Conservation (phyloP, 192 early-diverging fungal genomes). For the Backusella tarrabulga region DNA sequence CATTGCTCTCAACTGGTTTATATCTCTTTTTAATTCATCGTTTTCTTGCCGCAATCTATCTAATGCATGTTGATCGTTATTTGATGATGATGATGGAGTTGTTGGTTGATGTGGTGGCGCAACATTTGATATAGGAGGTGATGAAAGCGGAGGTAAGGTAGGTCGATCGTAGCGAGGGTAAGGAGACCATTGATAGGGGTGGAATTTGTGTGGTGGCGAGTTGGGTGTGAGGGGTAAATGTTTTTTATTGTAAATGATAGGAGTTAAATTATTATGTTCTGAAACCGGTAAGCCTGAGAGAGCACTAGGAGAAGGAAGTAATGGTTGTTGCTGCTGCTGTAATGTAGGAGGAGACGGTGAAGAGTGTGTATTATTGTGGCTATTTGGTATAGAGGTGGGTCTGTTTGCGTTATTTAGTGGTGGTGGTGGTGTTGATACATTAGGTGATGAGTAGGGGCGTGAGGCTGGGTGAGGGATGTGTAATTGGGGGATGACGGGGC, state of each 20-base stretch:
- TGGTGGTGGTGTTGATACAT: conserved; percentile 8
- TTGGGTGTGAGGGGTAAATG: conserved; percentile 7
- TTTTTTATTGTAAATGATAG: conserved; percentile 8
- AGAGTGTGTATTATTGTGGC: background rate
- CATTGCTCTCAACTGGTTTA: conserved; percentile 1
- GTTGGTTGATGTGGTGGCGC: background rate
- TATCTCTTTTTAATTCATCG: conserved; percentile 7
- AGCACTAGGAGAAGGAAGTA: conserved; percentile 13
- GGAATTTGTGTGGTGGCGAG: conserved; percentile 1
- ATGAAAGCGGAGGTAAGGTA: background rate
- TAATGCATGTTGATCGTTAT: background rate
- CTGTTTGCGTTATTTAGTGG: background rate
- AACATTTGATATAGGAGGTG: background rate
- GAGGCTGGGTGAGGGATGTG: conserved; percentile 21
- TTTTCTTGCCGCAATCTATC: background rate
- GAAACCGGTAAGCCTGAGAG: conserved; percentile 10
- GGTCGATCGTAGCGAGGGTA: conserved; percentile 2
- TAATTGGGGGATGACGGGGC: conserved; percentile 10
- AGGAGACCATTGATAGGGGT: conserved; percentile 14
- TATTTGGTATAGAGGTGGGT: background rate
- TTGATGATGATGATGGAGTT: background rate
- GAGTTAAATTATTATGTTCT: conserved; percentile 9
- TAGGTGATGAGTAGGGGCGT: conserved; percentile 5
- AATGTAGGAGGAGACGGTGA: background rate
- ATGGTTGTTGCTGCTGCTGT: background rate